Evolutionary conservation across 139 green algal species (phyloP).

Genomic region (Coccomyxa sp.): DNA sequence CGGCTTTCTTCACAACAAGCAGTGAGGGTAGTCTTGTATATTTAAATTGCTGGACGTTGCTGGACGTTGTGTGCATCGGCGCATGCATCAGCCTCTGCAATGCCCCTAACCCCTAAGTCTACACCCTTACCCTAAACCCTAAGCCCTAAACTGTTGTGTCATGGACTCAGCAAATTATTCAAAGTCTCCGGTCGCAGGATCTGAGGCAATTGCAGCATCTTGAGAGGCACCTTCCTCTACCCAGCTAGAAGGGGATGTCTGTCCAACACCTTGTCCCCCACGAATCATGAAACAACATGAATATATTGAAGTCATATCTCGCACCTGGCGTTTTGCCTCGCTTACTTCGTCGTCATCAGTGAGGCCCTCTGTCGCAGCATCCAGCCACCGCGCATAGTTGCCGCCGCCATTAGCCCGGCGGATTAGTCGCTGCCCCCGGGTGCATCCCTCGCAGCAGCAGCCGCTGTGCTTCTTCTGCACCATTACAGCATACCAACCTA

Average conservation of each 20-base stretch:
- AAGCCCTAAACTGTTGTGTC: too few species aligned
- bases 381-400: slow-evolving; percentile 44
- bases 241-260: neutral
- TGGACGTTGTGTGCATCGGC: too few species aligned
- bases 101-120: too few species aligned
- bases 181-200: too few species aligned
- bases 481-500: neutral
- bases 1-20: too few species aligned
- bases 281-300: neutral
- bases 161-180: too few species aligned
- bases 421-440: slow-evolving; percentile 65
- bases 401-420: slow-evolving; percentile 61
- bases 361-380: slow-evolving; percentile 12
- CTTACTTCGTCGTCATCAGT: neutral
- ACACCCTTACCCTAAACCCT: too few species aligned
- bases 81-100: too few species aligned
- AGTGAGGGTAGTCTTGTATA: too few species aligned
- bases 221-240: too few species aligned
- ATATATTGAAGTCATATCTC: neutral
- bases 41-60: too few species aligned
- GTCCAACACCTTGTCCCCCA: neutral
- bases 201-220: too few species aligned
- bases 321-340: neutral
- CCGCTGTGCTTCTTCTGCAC: slow-evolving; percentile 29
- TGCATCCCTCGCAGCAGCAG: slow-evolving; percentile 82